A percentile compares a stretch with the other conserved stretches of the same genome.
phyloP scores from a whole-genome alignment of 108 stramenopile genomes.

The Pseudonitzschia delicatissima region DNA sequence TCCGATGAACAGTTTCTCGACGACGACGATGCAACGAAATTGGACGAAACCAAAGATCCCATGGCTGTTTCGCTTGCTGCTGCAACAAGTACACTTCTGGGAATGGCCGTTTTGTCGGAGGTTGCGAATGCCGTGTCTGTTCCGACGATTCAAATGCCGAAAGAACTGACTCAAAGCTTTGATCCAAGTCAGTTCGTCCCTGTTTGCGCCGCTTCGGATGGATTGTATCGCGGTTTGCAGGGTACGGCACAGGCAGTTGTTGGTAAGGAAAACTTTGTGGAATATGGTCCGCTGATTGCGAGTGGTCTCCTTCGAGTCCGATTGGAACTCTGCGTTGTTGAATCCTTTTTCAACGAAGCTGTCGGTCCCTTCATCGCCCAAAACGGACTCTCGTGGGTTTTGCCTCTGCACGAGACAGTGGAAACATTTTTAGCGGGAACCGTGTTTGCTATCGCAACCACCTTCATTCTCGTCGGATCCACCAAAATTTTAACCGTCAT shows the following conservation, averaged over 20 bases:
- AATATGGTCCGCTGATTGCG: conserved; percentile 91
- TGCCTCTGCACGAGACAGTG: conserved; percentile 89
- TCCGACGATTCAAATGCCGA: conserved; percentile 25
- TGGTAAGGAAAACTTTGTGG: conserved; percentile 78
- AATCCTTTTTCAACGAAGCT: conserved; percentile 91
- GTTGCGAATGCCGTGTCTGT: conserved; percentile 4
- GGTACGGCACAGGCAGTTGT: conserved; percentile 67
- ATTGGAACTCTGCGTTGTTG: conserved; percentile 90
- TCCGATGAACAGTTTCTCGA: not conserved
- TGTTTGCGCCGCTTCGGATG: conserved; percentile 83
- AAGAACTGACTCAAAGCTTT: conserved; percentile 42
- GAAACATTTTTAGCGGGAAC: conserved; percentile 91
- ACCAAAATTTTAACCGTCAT: conserved; percentile 89
- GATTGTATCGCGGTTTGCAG: conserved; percentile 81
- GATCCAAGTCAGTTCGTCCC: conserved; percentile 82
- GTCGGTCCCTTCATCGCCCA: conserved; percentile 86
- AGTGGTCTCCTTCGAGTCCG: conserved; percentile 87
- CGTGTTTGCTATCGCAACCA: conserved; percentile 88
- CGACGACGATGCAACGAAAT: not conserved
- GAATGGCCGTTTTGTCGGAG: conserved; percentile 8
- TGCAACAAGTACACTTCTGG: not conserved
- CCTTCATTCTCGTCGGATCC: conserved; percentile 90
- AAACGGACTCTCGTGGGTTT: conserved; percentile 86
- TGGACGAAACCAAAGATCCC: not conserved
- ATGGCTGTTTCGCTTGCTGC: not conserved